phyloP scores from a whole-genome alignment of 106 monocot species.

The Allium cepa region DNA sequence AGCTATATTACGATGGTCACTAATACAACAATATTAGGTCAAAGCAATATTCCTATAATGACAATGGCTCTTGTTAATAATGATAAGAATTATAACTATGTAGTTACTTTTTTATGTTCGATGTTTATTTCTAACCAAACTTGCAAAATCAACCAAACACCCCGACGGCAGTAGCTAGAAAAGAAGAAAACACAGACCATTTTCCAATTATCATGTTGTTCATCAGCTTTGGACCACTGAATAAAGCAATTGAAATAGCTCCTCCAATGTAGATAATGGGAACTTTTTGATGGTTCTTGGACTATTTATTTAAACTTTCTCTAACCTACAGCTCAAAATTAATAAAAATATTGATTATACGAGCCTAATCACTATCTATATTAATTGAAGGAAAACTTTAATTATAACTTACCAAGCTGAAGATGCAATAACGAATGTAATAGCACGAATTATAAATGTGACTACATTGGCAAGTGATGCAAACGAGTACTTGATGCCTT shows the following conservation, averaged over 20 bases:
- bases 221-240: slow-evolving; percentile 31
- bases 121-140: neutral
- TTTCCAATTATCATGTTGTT: slow-evolving; percentile 22
- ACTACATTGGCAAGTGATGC: slow-evolving; percentile 26
- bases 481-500: slow-evolving; percentile 20
- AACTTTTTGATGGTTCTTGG: slow-evolving; percentile 38
- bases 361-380: no score
- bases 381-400: no score
- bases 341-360: no score
- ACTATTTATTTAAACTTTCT: slow-evolving; percentile 25
- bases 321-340: slow-evolving; percentile 15
- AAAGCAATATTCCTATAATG: no score
- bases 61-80: no score
- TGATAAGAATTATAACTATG: no score
- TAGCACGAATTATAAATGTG: slow-evolving; percentile 23
- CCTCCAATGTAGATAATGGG: slow-evolving; percentile 36
- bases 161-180: slow-evolving; percentile 39
- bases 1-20: no score
- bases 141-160: slow-evolving; percentile 52
- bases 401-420: slow-evolving; percentile 17
- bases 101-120: no score
- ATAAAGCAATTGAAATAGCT: slow-evolving; percentile 31
- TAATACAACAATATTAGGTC: no score
- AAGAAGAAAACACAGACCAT: slow-evolving; percentile 33
- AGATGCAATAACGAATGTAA: slow-evolving; percentile 34